Evolutionary conservation across 164 flowering plant species (phyloP), one percentile per base, ranked within the genome.

Genomic region (Malania oleifera): DNA sequence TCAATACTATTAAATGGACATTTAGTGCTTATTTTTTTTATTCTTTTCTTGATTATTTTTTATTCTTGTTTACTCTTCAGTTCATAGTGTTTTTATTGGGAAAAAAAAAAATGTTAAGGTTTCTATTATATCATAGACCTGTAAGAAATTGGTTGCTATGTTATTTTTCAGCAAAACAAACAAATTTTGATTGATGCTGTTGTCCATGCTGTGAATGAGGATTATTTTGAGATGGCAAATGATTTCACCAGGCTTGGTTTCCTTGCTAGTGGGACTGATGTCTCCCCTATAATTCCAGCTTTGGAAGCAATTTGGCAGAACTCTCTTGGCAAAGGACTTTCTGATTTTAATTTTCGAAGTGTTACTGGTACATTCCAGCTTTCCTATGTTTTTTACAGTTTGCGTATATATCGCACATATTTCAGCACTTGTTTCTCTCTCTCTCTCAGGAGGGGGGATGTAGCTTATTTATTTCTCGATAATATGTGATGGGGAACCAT

Each of bases 201-300:
- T 66, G 98, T 93, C 62, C 98, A 93, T 80, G 98, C 98, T 72
- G 98, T 93, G 23, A 93, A 93, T 71, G 98, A 93, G 73, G 98
- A 93, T 65, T 93, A 93, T 74, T 77, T 38, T 67, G 98, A 93
- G 80, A 93, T 93, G 98, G 98, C 98, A 56, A 89, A 89, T 75
- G 98, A 93, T 74, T 89, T 93, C 77, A 93, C 98, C 52, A 82
- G 97, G 80, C 97, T 93, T 66, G 97, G 98, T 52, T 93, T 93
- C 67, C 80, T 93, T 60, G 90, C 97, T 25, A 88, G 81, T 63
- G 98, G 95, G 59, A 93, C 96, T 52, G 96, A 93, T 70, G 98
- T 93, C 18, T 50, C 96, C 58, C 98, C 98, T 18, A 89, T 93
- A 46, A 58, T 93, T 67, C 98, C 97, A 43, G 97, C 97, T 51